Base-by-base conservation (phyloP, 441 rosid species). In the Bruguiera hainesii region DNA sequence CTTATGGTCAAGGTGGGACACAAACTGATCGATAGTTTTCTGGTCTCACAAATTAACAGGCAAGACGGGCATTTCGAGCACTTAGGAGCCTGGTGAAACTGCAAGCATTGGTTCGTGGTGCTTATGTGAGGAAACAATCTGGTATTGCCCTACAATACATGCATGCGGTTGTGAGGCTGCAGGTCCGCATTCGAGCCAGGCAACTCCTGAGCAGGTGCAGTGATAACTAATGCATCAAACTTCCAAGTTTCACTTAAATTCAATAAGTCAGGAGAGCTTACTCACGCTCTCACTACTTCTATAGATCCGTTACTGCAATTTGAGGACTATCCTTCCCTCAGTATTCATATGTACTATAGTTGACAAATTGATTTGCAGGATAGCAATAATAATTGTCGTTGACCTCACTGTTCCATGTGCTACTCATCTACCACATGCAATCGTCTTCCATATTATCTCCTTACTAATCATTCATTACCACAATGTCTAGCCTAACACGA, bases 91-190 rank as follows among this genome's bases (percentile, higher is more conserved):
- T 88, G 42, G 93, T 90, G 65, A 88, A 87, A 77, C 73, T 88
- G 71, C 96, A 90, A 58, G 97, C 94, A 16, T 66, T 87, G 76
- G 94, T 76, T 1, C 82, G 94, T 4, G 90, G 96, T 48, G 86
- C 79, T 3, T 69, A 78, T 23, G 89, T 82, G 55, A 81, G 91
- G 73, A 82, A 78, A 64, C 97, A 90, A 80, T 67, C 88, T 26
- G 82, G 79, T 11, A 75, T 88, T 71, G 93, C 94, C 4, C 72
- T 86, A 73, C 89, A 81, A 23, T 89, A 91, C 69, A 93, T 93
- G 97, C 89, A 84, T 6, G 85, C 87, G 26, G 79, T 93, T 6
- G 90, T 85, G 30, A 83, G 88, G 26, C 79, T 93, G 79, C 97
- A 93, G 78, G 89, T 93, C 68, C 75, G 87, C 61, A 75, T 87